Evolutionary conservation across 441 rosid genomes (phyloP), one percentile per base, ranked within the genome.

Genomic region (Aquilaria agallochum): DNA sequence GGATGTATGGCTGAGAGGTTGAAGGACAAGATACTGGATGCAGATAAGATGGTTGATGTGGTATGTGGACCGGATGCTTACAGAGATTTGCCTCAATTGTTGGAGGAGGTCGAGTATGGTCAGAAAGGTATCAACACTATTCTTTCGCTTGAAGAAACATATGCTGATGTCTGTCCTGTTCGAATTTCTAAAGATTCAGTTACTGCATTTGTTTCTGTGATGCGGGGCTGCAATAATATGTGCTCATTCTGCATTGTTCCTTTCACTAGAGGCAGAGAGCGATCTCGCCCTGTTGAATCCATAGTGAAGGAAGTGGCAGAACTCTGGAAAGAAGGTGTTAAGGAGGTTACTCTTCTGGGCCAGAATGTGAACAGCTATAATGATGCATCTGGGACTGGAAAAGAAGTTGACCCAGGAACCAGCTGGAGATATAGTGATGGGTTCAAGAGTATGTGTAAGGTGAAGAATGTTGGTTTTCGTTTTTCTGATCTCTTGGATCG

Each of bases 201-300:
- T 7, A 80, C 82, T 2, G 97, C 98, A 66, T 94, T 94, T 73
- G 95, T 90, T 50, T 94, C 97, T 0, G 86, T 90, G 53, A 90
- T 94, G 98, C 78, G 97, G 69, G 98, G 98, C 14, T 94, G 98
- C 73, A 94, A 94, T 71, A 94, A 94, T 71, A 94, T 90, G 98
- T 94, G 98, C 52, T 87, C 97, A 0, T 94, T 94, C 75, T 94
- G 97, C 76, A 85, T 94, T 70, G 98, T 94, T 74, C 98, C 97
- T 0, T 90, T 94, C 55, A 90, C 98, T 36, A 79, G 98, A 87
- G 98, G 97, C 2, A 83, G 97, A 78, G 96, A 94, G 67, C 65
- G 96, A 15, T 94, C 98, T 34, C 95, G 95, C 4, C 93, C 95
- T 0, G 95, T 90, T 63, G 92, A 89, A 40, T 94, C 97, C 30